Percentiles rank a stretch among this genome's conserved stretches.
Evolutionary conservation across 768 basidiomycete genomes (phyloP).

Genomic region (Mrakia gelida): DNA sequence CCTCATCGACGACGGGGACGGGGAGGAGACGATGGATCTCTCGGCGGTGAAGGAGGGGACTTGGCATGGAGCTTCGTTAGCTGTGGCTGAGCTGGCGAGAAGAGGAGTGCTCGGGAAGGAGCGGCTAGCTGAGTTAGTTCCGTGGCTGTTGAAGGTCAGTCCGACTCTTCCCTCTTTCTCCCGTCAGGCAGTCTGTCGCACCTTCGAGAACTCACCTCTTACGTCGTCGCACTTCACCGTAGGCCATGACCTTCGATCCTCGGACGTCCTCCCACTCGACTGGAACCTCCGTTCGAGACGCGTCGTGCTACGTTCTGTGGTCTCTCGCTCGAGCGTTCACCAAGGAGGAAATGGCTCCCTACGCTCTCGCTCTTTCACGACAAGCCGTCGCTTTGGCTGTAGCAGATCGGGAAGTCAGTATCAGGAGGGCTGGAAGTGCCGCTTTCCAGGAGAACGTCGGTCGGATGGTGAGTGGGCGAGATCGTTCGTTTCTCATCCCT

Average conservation of each 20-base stretch:
- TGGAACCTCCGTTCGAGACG: slow-evolving; percentile 90
- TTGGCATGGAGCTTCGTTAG: slow-evolving; percentile 93
- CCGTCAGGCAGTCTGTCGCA: too few species aligned
- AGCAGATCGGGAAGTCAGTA: slow-evolving; percentile 90
- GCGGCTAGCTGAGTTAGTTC: slow-evolving; percentile 60
- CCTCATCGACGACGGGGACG: slow-evolving; percentile 50
- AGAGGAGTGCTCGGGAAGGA: slow-evolving; percentile 63
- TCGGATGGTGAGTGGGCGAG: slow-evolving; percentile 61
- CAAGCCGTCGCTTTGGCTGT: slow-evolving; percentile 72
- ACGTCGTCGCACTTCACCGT: too few species aligned
- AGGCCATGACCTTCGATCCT: slow-evolving; percentile 91
- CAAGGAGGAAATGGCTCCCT: slow-evolving; percentile 52
- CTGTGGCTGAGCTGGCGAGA: slow-evolving; percentile 86
- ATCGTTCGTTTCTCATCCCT: slow-evolving; percentile 7
- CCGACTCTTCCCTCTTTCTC: not conserved
- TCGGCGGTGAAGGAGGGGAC: slow-evolving; percentile 59
- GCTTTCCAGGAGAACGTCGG: slow-evolving; percentile 97
- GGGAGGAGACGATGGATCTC: slow-evolving; percentile 39
- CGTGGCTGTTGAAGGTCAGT: slow-evolving; percentile 74
- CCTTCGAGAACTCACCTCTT: too few species aligned
- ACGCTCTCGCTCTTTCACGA: slow-evolving; percentile 63
- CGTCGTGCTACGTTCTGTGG: slow-evolving; percentile 92
- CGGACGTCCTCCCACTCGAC: slow-evolving; percentile 88
- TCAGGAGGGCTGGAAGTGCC: slow-evolving; percentile 91
- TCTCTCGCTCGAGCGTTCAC: slow-evolving; percentile 71